phyloP scores from a whole-genome alignment of 192 early-diverging fungal genomes.

The Coemansia sp. region DNA sequence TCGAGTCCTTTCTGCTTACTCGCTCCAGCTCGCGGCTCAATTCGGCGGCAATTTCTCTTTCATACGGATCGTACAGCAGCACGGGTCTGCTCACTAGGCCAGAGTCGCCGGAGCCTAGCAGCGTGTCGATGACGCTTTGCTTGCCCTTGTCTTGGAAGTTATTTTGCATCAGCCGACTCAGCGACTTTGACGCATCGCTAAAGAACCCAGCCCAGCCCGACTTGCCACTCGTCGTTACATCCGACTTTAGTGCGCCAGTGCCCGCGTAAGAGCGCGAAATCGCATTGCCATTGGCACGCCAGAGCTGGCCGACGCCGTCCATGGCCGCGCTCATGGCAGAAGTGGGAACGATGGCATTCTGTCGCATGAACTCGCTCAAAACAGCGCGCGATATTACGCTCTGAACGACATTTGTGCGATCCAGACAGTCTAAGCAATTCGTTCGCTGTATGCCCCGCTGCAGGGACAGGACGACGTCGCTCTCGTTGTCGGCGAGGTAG shows the following conservation, averaged over 20 bases:
- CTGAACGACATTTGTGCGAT: constrained; percentile 94
- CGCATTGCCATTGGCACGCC: constrained; percentile 90
- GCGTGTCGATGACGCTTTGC: constrained; percentile 90
- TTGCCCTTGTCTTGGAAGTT: constrained; percentile 95
- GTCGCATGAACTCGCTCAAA: constrained; percentile 52
- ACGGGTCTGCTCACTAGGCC: constrained; percentile 40
- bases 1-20: constrained; percentile 42
- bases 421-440: constrained; percentile 89
- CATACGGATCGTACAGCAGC: constrained; percentile 42
- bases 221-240: constrained; percentile 89
- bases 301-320: constrained; percentile 64
- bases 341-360: constrained; percentile 12
- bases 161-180: constrained; percentile 93
- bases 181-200: constrained; percentile 91
- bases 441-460: constrained; percentile 89
- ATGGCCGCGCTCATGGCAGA: constrained; percentile 26
- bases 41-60: constrained; percentile 22
- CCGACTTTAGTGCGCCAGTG: constrained; percentile 93
- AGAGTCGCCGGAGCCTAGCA: constrained; percentile 67
- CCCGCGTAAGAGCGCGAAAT: constrained; percentile 95
- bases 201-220: constrained; percentile 68
- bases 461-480: constrained; percentile 58
- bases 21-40: constrained; percentile 29
- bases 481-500: constrained; percentile 68
- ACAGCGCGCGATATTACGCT: constrained; percentile 67